Evolutionary conservation across 352 stramenopile species (phyloP).

Genomic region (Phytopythium chamaehyphon): DNA sequence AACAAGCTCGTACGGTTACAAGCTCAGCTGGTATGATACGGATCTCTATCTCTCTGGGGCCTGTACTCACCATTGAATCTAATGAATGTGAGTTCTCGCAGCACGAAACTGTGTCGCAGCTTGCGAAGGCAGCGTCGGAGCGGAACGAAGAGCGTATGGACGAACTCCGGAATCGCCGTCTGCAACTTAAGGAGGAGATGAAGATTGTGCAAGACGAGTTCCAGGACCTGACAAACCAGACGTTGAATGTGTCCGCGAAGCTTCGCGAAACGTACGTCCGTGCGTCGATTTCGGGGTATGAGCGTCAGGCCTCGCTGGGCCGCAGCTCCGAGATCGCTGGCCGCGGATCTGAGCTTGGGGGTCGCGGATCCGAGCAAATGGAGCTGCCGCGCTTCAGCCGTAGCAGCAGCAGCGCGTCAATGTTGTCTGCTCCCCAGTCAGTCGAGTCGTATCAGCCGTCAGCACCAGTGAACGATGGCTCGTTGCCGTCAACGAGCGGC

Average conservation of each 20-base stretch:
- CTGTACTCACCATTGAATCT: no score
- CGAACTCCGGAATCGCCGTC: constrained; percentile 46
- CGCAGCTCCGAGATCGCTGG: constrained; percentile 3
- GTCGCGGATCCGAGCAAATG: constrained; percentile 20
- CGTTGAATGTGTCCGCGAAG: constrained; percentile 20
- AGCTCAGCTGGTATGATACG: constrained; percentile 29
- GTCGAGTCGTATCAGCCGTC: constrained; percentile 41
- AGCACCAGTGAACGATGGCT: constrained; percentile 11
- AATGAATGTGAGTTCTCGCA: constrained; percentile 6
- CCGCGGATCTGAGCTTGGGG: constrained; percentile 15
- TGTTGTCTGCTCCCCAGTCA: constrained; percentile 41
- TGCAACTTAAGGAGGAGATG: constrained; percentile 75
- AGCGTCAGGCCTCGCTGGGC: constrained; percentile 1
- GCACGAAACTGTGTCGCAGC: constrained; percentile 63
- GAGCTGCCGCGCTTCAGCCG: constrained; percentile 23
- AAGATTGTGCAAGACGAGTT: constrained; percentile 60
- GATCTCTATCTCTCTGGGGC: no score
- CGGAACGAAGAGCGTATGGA: constrained; percentile 44
- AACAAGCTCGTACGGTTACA: constrained; percentile 45
- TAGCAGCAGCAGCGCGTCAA: constrained; percentile 58
- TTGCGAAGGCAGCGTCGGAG: constrained; percentile 49
- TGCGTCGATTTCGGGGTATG: constrained; percentile 21
- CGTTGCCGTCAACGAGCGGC: constrained; percentile 43
- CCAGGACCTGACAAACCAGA: constrained; percentile 32
- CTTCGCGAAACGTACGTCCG: constrained; percentile 21